A percentile compares a stretch with the other conserved stretches of the same genome.
These are phyloP conservation scores for Umbelopsis vinacea DNA, from an alignment of 192 early-diverging fungal species.

Conservation along the genomic window DNA sequence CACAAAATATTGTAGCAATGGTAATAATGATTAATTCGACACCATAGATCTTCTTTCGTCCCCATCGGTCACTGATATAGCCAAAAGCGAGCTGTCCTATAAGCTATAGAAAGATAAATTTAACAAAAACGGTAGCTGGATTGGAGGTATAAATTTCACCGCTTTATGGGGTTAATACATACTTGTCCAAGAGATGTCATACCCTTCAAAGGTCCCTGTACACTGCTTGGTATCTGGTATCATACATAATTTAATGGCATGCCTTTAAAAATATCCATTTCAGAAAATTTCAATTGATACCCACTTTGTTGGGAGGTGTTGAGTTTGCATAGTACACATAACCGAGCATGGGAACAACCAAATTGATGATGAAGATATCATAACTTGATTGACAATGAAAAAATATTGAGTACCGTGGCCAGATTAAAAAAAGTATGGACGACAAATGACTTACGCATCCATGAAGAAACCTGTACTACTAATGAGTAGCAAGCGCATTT, in stretches of 20 bases:
- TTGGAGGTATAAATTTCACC: slow-evolving; percentile 45
- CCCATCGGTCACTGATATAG: slow-evolving; percentile 69
- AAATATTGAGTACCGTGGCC: slow-evolving; percentile 23
- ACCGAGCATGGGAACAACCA: slow-evolving; percentile 87
- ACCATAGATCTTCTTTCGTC: slow-evolving; percentile 77
- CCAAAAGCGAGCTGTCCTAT: slow-evolving; percentile 83
- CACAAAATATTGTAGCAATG: slow-evolving; percentile 68
- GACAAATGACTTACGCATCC: slow-evolving; percentile 75
- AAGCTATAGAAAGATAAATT: slow-evolving; percentile 45
- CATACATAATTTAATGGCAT: slow-evolving; percentile 48
- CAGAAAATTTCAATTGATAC: not conserved
- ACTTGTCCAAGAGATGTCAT: slow-evolving; percentile 78
- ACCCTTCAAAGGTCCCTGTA: slow-evolving; percentile 84
- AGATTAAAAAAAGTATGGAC: slow-evolving; percentile 57
- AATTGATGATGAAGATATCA: slow-evolving; percentile 93
- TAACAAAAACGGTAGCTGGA: not conserved
- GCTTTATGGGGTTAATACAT: slow-evolving; percentile 46
- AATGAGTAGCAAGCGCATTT: slow-evolving; percentile 62
- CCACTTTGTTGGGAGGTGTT: not conserved
- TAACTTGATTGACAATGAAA: slow-evolving; percentile 87
- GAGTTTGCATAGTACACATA: slow-evolving; percentile 65
- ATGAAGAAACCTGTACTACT: slow-evolving; percentile 77
- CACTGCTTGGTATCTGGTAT: slow-evolving; percentile 62
- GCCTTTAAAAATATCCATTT: not conserved
- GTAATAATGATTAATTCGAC: slow-evolving; percentile 80